phyloP scores from a whole-genome alignment of 192 early-diverging fungal species.

The Anaeromyces robustus region DNA sequence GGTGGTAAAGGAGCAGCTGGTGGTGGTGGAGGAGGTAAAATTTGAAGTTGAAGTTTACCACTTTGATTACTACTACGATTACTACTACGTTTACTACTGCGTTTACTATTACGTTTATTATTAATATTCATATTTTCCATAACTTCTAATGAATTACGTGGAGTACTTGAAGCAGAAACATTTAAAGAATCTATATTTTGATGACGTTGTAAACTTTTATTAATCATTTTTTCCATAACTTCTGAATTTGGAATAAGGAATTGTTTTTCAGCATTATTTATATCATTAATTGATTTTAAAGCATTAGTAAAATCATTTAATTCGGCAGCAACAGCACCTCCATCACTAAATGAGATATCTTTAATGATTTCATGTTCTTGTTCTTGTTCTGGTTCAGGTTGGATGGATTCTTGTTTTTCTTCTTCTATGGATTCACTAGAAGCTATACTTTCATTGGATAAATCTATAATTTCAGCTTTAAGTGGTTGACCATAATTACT shows the following conservation, averaged over 20 bases:
- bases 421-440: not conserved
- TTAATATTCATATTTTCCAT: not conserved
- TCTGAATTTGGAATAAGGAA: not conserved
- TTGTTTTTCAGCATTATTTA: not conserved
- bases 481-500: not conserved
- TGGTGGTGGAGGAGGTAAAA: too few species aligned
- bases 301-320: not conserved
- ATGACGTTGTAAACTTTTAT: not conserved
- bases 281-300: not conserved
- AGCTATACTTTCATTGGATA: not conserved
- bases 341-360: not conserved
- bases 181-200: not conserved
- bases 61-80: not conserved
- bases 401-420: not conserved
- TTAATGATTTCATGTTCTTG: too few species aligned
- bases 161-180: not conserved
- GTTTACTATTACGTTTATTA: not conserved
- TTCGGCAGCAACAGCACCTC: not conserved
- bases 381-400: too few species aligned
- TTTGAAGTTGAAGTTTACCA: not conserved
- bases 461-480: not conserved
- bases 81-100: not conserved
- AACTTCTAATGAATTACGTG: not conserved
- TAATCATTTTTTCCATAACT: not conserved
- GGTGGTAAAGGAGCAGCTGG: too few species aligned